Conservation (phyloP, 805 yeast species). For the Starmera quercuum region DNA sequence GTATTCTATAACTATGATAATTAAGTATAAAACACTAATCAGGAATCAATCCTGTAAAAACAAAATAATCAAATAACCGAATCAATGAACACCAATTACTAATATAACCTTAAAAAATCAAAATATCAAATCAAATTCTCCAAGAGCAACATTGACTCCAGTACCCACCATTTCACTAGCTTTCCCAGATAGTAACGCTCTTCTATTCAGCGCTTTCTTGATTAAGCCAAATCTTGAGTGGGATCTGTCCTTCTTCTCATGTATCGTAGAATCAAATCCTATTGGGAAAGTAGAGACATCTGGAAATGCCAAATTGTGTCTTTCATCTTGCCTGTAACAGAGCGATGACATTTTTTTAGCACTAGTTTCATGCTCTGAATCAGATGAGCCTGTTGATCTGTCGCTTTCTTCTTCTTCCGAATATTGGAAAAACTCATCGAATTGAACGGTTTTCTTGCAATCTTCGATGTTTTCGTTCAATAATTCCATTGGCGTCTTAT, state of each 20-base stretch:
- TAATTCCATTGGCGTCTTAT: background rate
- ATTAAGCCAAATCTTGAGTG: too few relatives aligned
- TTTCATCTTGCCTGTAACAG: conserved; percentile 21
- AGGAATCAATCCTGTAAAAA: too few relatives aligned
- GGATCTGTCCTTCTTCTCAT: conserved; percentile 2
- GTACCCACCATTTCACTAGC: conserved; percentile 24
- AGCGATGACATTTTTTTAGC: conserved; percentile 3
- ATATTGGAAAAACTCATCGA: conserved; percentile 15
- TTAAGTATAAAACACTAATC: too few relatives aligned
- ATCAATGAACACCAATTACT: too few relatives aligned
- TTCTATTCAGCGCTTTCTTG: conserved; percentile 19
- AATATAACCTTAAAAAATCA: background rate
- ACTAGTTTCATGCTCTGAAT: conserved; percentile 2
- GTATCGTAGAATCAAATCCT: conserved; percentile 16
- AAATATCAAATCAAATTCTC: too few relatives aligned
- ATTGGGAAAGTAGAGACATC: conserved; percentile 21
- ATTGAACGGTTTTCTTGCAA: background rate
- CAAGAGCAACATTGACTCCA: conserved; percentile 14
- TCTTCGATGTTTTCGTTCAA: conserved; percentile 1
- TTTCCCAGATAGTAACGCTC: conserved; percentile 20
- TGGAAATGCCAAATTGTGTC: conserved; percentile 21
- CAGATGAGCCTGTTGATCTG: background rate
- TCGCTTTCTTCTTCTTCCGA: conserved; percentile 12
- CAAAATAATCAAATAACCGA: too few relatives aligned
- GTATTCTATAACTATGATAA: too few relatives aligned